Conservation (phyloP, 225 moss, liverwort and hornwort species). For the Sphagnum contortum region DNA sequence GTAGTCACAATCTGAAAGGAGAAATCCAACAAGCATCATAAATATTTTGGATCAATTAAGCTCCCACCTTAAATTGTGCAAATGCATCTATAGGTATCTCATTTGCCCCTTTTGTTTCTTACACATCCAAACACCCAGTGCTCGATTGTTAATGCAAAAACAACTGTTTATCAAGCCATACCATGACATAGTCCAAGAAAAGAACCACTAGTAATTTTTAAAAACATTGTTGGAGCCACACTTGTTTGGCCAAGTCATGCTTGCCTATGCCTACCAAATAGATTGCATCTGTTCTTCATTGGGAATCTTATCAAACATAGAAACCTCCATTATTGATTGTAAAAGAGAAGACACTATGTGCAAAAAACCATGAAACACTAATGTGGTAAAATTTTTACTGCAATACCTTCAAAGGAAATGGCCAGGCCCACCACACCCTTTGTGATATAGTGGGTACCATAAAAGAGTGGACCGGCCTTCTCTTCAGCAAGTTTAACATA, state of each 20-base stretch:
- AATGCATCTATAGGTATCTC: slow-evolving; percentile 30
- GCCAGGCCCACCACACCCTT: too few species aligned
- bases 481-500: neutral
- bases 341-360: neutral
- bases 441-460: neutral
- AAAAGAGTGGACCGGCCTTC: slow-evolving; percentile 3
- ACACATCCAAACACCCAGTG: neutral
- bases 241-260: too few species aligned
- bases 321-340: too few species aligned
- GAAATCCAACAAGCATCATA: slow-evolving; percentile 9
- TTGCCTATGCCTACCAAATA: too few species aligned
- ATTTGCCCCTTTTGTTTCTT: slow-evolving; percentile 8
- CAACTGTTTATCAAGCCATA: too few species aligned
- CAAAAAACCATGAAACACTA: neutral
- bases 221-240: too few species aligned
- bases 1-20: slow-evolving; percentile 5
- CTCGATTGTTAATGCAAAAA: too few species aligned
- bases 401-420: too few species aligned
- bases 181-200: too few species aligned
- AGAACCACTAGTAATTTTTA: too few species aligned
- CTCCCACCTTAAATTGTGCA: slow-evolving; percentile 20
- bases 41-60: slow-evolving; percentile 21
- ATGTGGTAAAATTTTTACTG: neutral
- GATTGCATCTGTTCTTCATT: too few species aligned
- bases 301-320: too few species aligned